Evolutionary conservation across 2,329 filamentous ascomycete genomes (phyloP), one percentile per base, ranked within the genome.

Genomic region (Epichloe sp.): DNA sequence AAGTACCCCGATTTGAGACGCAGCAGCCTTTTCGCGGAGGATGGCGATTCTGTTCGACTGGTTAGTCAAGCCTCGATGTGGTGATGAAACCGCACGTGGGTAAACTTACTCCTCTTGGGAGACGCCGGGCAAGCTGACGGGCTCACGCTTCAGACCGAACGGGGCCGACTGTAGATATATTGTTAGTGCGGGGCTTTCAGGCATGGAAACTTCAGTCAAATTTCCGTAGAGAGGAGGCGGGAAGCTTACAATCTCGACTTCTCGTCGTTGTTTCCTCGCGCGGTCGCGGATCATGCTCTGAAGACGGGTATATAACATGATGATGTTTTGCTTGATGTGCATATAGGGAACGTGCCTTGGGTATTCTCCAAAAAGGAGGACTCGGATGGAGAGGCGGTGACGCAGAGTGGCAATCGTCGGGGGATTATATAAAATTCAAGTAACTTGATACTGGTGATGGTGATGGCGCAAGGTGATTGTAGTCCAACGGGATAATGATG

Each of bases 41-140:
- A 75, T 66, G 35, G 67, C 60, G 56, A 78, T 67, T 55, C 75
- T 78, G 49, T 45, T n/a, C 15, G 34, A 45, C 17, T 43, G 40
- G 17, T 53, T 19, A 44, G 48, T 44, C 15, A 40, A 8, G 15
- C 7, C 6, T 26, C 34, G 38, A 44, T 10, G 8, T 31, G 26
- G 26, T 31, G 3, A 31, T 11, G 1, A 31, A 31, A 31, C 26
- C 26, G 26, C 26, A 31, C 8, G 26, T 31, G 17, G 23, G 6
- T 4, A 2, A 35, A 68, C 77, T 64, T 71, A 81, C 78, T 83
- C 77, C 57, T 80, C 76, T 56, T 78, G 71, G 44, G 74, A 75
- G 42, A 81, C 68, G 40, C 78, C 79, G 2, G 77, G 76, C 14
- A 82, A 65, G 43, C 64, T 65, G 41, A 75, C 67, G n/a, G 70